phyloP scores from a whole-genome alignment of 2,329 filamentous ascomycete genomes.

The Cordyceps militaris region DNA sequence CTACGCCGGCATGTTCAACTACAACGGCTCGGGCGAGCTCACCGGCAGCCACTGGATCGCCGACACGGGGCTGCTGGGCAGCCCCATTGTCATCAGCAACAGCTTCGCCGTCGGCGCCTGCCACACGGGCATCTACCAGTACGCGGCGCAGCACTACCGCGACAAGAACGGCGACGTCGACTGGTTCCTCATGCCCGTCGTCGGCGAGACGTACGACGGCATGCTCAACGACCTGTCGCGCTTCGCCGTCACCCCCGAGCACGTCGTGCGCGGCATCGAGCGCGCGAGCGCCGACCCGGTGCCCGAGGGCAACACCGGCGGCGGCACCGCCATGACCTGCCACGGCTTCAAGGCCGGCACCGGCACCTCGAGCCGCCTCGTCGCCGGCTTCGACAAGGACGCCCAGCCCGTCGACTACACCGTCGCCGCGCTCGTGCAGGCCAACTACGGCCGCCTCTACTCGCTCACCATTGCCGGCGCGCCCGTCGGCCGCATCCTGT shows the following conservation, averaged over 20 bases:
- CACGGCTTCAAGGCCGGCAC: conserved; percentile 58
- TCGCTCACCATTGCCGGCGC: conserved; percentile 50
- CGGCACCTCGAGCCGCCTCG: conserved; percentile 46
- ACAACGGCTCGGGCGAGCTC: conserved; percentile 54
- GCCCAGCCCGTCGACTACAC: conserved; percentile 38
- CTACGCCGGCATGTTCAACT: conserved; percentile 42
- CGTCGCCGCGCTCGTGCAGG: conserved; percentile 51
- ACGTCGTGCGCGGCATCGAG: conserved; percentile 47
- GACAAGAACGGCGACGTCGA: conserved; percentile 34
- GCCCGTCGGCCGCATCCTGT: conserved; percentile 48
- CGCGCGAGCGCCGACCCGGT: conserved; percentile 42
- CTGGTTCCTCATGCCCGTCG: conserved; percentile 48
- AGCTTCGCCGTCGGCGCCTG: conserved; percentile 47
- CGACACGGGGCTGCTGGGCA: conserved; percentile 48
- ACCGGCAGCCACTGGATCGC: conserved; percentile 52
- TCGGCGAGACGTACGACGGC: conserved; percentile 54
- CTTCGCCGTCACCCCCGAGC: conserved; percentile 42
- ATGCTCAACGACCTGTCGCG: conserved; percentile 47
- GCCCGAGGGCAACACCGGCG: conserved; percentile 51
- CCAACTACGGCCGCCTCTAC: conserved; percentile 51
- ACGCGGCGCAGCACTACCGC: conserved; percentile 38
- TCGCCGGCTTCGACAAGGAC: conserved; percentile 25
- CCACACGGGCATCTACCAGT: conserved; percentile 49
- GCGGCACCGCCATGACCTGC: conserved; percentile 57
- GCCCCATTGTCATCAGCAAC: conserved; percentile 51